Evolutionary conservation across 2,329 filamentous ascomycete species (phyloP), one percentile per base, ranked within the genome.

Genomic region (Blastomyces emzantsi): DNA sequence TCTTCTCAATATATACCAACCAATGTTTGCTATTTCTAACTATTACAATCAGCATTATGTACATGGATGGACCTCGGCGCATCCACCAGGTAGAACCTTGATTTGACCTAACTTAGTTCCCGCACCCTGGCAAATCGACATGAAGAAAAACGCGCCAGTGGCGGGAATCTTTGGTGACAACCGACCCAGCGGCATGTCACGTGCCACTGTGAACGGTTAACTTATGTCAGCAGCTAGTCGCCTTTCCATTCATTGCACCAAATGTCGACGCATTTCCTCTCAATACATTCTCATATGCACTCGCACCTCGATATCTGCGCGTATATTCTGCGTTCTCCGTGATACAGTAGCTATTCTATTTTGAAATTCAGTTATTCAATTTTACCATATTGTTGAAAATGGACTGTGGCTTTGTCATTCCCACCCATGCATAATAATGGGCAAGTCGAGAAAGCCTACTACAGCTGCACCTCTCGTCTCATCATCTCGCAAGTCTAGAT

Each of bases 361-460:
- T 49, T 28, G 19, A 6, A 28, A 28, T 49, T n/a, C 11, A 22
- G 25, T 22, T 33, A n/a, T 22, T 49, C 9, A 8, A 2, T 30
- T 49, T 49, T n/a, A 1, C 25, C 28, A 8, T 60, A 15, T 60
- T 60, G 17, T 39, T 62, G 45, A 62, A 55, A 57, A 62, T 62
- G 61, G 41, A 56, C 47, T 57, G 39, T 47, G 19, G 11, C 51
- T n/a, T 22, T 36, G 15, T 41, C 52, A 8, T 57, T 30, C 30
- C 51, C 28, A 22, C n/a, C 3, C 61, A 47, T 62, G 61, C 61
- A 45, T 45, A 45, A 62, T 55, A 57, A 62, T 62, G 61, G 25
- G 60, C 54, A 30, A 56, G 51, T 56, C 36, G n/a, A 13, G 25
- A 62, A 43, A 45, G 33, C 17, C 61, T 25, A 19, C 61, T 30